Conservation (phyloP, 768 basidiomycete species). For the Hebeloma cylindrosporum region DNA sequence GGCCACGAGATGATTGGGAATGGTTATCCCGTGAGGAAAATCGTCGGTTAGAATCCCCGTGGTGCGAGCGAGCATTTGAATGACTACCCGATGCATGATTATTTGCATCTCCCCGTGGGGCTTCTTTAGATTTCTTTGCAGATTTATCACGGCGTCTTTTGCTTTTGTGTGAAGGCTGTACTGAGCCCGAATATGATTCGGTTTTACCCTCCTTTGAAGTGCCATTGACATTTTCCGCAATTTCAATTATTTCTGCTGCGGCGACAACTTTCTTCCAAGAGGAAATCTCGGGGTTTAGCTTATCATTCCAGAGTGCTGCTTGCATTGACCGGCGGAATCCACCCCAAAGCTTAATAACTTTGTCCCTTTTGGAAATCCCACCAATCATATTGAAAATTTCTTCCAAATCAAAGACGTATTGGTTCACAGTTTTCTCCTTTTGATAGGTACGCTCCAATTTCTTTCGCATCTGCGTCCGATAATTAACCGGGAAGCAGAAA, state of each 20-base stretch:
- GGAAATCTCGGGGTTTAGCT: slow-evolving; percentile 26
- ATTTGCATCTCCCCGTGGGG: too few relatives aligned
- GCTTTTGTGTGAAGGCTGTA: not conserved
- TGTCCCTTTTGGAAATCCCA: slow-evolving; percentile 22
- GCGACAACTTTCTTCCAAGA: slow-evolving; percentile 25
- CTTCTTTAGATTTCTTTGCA: too few relatives aligned
- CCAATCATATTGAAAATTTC: slow-evolving; percentile 36
- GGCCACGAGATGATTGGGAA: too few relatives aligned
- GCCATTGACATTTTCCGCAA: slow-evolving; percentile 19
- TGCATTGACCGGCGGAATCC: slow-evolving; percentile 28
- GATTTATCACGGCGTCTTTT: too few relatives aligned
- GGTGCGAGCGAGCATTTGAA: too few relatives aligned
- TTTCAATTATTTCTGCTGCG: slow-evolving; percentile 32
- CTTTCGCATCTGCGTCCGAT: slow-evolving; percentile 22
- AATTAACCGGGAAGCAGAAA: slow-evolving; percentile 35
- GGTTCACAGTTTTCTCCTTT: slow-evolving; percentile 24
- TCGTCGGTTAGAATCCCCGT: too few relatives aligned
- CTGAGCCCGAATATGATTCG: not conserved
- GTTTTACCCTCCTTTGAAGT: not conserved
- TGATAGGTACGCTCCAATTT: slow-evolving; percentile 26
- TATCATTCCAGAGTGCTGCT: slow-evolving; percentile 26
- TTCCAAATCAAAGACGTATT: slow-evolving; percentile 35
- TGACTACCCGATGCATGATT: too few relatives aligned
- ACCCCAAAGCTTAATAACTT: slow-evolving; percentile 35
- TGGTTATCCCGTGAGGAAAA: too few relatives aligned